Base-by-base conservation (phyloP, 2,329 filamentous ascomycete species). In the Endothia cerciana region DNA sequence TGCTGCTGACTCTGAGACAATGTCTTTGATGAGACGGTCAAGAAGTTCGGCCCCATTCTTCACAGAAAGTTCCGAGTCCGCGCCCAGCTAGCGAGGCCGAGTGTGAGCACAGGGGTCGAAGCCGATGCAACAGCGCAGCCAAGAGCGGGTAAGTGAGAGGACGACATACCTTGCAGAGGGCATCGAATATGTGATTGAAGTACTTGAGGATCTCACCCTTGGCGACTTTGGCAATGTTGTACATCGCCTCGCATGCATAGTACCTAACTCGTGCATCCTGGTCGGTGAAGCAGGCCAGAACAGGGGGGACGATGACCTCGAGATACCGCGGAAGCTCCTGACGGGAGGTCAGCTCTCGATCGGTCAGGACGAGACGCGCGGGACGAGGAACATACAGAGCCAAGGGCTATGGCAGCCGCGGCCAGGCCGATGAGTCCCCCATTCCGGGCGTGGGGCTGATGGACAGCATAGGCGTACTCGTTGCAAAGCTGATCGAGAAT, bases 201-300 rank as follows among this genome's bases (percentile, higher is more conserved):
- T 97, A 99, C 49, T 96, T 87, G 70, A 99, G 80, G 25, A 99
- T 95, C 79, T 99, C 95, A 45, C 96, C 95, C 79, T 99, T 99
- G 68, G 94, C 95, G 58, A 99, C 95, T 80, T 99, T 99, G 74
- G 95, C 94, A 75, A 99, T 99, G 79, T 99, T 99, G 81, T 99
- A 99, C 95, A 99, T 99, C 78, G 94, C 96, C 82, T 99, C 95
- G 80, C 95, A 99, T 30, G 95, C 95, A 80, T 99, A 99, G 78
- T 99, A 99, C 70, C 95, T 88, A 40, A 98, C 95, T 66, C 95
- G 88, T 36, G 95, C 94, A 90, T 99, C 95, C 81, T 98, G 95
- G 72, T 99, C 96, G 65, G 92, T 92, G 79, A 99, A 99, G 82
- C 96, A 99, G 62, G 95, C 95, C 56, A 99, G 85, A 5, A 99